Evolutionary conservation across 2,329 filamentous ascomycete genomes (phyloP).

Genomic region (Rachicladosporium sp.): DNA sequence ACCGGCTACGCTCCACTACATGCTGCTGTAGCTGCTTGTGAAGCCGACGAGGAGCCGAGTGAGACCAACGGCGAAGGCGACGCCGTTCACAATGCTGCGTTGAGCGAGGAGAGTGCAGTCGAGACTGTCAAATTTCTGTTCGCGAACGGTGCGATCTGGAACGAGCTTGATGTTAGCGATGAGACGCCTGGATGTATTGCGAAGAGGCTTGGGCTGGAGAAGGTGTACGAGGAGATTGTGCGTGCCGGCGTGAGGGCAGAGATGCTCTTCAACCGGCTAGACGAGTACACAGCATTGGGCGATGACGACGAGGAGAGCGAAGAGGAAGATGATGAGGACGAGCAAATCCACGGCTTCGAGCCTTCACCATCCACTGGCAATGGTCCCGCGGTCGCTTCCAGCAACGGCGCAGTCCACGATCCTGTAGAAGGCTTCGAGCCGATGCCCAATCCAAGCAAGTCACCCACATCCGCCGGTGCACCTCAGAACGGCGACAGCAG

Average conservation of each 20-base stretch:
- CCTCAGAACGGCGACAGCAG: conserved; percentile 8
- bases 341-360: conserved; percentile 23
- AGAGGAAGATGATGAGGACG: conserved; percentile 26
- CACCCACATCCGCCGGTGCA: conserved; percentile 6
- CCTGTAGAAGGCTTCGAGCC: conserved; percentile 20
- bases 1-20: conserved; percentile 84
- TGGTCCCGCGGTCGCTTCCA: conserved; percentile 8
- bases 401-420: conserved; percentile 10
- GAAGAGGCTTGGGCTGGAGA: conserved; percentile 49
- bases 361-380: conserved; percentile 12
- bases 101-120: conserved; percentile 46
- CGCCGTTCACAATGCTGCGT: conserved; percentile 20
- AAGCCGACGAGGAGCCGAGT: conserved; percentile 26
- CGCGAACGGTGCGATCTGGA: conserved; percentile 89
- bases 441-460: conserved; percentile 20
- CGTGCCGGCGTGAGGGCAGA: conserved; percentile 86
- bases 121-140: conserved; percentile 65
- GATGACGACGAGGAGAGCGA: conserved; percentile 42
- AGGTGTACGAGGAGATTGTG: conserved; percentile 71
- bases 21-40: conserved; percentile 62
- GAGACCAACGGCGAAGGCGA: conserved; percentile 21
- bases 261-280: conserved; percentile 68
- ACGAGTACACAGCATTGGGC: conserved; percentile 63
- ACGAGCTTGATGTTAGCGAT: conserved; percentile 73
- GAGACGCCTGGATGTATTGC: conserved; percentile 91